Evolutionary conservation across 352 stramenopile species (phyloP).

Genomic region (Phytopythium montanum): DNA sequence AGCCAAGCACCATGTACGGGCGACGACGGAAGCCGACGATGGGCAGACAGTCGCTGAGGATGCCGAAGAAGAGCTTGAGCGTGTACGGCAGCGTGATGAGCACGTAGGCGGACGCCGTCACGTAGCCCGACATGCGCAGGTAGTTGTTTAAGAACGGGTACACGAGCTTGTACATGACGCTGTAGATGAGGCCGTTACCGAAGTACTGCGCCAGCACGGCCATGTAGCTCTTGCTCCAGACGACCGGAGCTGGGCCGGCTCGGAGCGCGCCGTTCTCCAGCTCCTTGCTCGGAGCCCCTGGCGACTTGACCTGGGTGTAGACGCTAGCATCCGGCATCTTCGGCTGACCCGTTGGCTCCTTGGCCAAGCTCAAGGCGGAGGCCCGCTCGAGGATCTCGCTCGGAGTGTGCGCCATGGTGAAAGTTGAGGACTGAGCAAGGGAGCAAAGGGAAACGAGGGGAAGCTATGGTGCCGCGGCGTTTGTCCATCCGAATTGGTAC

Average conservation of each 20-base stretch:
- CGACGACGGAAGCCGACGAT: slow-evolving; percentile 51
- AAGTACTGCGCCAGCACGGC: slow-evolving; percentile 68
- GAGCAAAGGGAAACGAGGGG: neutral
- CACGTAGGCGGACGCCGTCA: slow-evolving; percentile 56
- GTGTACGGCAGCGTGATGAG: slow-evolving; percentile 58
- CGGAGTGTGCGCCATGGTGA: neutral
- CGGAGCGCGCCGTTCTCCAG: slow-evolving; percentile 36
- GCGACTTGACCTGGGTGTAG: slow-evolving; percentile 1
- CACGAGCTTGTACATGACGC: slow-evolving; percentile 42
- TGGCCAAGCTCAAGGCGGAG: neutral
- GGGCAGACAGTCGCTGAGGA: slow-evolving; percentile 59
- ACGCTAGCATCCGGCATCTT: neutral
- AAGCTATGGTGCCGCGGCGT: neutral
- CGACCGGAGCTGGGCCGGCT: slow-evolving; percentile 23
- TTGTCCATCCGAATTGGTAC: neutral
- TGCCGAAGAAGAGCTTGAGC: slow-evolving; percentile 63
- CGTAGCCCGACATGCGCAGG: slow-evolving; percentile 59
- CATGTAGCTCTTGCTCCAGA: slow-evolving; percentile 40
- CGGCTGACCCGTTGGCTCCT: neutral
- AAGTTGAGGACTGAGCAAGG: neutral
- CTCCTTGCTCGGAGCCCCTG: slow-evolving; percentile 2
- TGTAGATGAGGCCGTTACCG: slow-evolving; percentile 54
- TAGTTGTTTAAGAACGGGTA: slow-evolving; percentile 82
- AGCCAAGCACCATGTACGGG: slow-evolving; percentile 70
- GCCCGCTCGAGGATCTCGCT: neutral